Percentiles rank a stretch among this genome's conserved stretches.
Conservation (phyloP, 140 eudicot genomes). For the Oenanthe javanica region DNA sequence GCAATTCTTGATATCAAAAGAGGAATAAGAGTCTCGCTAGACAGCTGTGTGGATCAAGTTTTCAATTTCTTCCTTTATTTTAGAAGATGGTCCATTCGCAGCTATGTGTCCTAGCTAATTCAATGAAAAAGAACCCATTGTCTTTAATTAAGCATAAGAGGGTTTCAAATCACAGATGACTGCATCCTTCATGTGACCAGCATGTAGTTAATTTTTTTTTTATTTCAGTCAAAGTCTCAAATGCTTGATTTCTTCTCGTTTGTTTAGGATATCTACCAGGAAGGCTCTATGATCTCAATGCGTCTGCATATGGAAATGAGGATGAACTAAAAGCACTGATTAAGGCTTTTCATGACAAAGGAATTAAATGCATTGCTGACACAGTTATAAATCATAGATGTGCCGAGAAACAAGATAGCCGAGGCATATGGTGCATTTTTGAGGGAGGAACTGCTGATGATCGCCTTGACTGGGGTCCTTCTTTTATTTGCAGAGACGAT, state of each 20-base stretch:
- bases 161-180: neutral
- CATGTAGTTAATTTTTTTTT: neutral
- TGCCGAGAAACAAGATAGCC: slow-evolving; percentile 45
- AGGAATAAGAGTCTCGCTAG: neutral
- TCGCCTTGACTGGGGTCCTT: slow-evolving; percentile 77
- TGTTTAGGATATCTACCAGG: slow-evolving; percentile 64
- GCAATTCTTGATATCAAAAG: neutral
- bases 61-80: neutral
- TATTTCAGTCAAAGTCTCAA: neutral
- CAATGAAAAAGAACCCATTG: neutral
- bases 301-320: slow-evolving; percentile 49
- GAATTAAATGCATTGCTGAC: slow-evolving; percentile 65
- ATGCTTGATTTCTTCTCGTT: neutral
- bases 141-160: neutral
- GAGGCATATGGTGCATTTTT: slow-evolving; percentile 56
- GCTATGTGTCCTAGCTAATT: neutral
- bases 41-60: neutral
- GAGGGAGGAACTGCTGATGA: slow-evolving; percentile 72
- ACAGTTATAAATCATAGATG: slow-evolving; percentile 72
- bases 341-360: slow-evolving; percentile 37
- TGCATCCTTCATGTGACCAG: neutral
- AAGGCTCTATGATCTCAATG: slow-evolving; percentile 59
- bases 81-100: neutral
- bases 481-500: slow-evolving; percentile 58
- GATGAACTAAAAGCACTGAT: slow-evolving; percentile 38